Base-by-base conservation (phyloP, 139 green algal genomes). In the Ulvella scutata region DNA sequence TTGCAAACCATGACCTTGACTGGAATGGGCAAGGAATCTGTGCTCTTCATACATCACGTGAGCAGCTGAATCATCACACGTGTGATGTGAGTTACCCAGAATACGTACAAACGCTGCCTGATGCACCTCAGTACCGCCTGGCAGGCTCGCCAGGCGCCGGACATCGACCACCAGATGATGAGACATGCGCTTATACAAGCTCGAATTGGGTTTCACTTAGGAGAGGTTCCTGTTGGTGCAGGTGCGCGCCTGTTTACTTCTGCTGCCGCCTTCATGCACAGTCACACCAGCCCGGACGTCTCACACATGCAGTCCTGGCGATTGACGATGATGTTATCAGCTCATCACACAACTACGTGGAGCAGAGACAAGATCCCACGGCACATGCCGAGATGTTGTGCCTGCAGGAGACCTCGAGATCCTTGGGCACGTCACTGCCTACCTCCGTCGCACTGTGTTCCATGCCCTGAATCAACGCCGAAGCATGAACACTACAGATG, bases 341-440 rank as follows among this genome's bases (percentile, higher is more conserved):
- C 0, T 7, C 37, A 0, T 81, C 82, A 0, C 78, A 87, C 75
- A 97, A 97, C 81, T n/a, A 43, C 0, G 82, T 80, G 0, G 82
- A 93, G 34, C 4, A 39, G 4, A 62, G 43, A 0, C 20, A 59
- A 13, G 88, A 92, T 67, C 90, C 92, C 2, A 88, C 90, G 3
- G 87, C 87, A 3, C 92, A 97, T 78, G 92, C 92, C 4, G 92
- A 97, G 80, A 84, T 97, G 84, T 79, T 89, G 36, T 89, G 79
- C 81, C 81, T 97, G 0, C 81, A 84, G 4, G 21, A 80, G 10
- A 88, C 82, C 3, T 80, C 84, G 0, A 72, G 62, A 20, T 29
- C 73, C 59, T 38, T 86, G 35, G 77, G 51, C 33, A 23, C 51
- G 51, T 31, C 0, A n/a, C 10, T 77, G 17, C 10, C 13, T 36